Evolutionary conservation across 495 filamentous ascomycete genomes (phyloP).

Genomic region (Glonium stellatum): DNA sequence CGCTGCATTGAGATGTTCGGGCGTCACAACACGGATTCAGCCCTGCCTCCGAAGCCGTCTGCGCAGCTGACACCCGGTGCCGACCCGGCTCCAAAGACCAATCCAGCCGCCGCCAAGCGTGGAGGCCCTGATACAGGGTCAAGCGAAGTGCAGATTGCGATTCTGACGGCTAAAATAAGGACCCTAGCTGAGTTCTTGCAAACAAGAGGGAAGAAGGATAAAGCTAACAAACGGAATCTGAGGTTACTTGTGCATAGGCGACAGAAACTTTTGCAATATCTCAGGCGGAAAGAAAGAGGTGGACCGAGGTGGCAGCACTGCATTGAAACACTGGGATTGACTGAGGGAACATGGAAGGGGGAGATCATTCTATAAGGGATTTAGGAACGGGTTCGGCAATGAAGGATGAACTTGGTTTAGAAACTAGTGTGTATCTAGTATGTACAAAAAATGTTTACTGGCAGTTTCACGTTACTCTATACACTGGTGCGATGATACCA

Average conservation of each 20-base stretch:
- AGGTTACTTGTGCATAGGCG: constrained; percentile 77
- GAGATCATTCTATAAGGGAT: constrained; percentile 64
- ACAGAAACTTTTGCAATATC: constrained; percentile 78
- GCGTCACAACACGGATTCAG: constrained; percentile 76
- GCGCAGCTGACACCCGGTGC: constrained; percentile 1
- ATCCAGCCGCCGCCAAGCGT: constrained; percentile 51
- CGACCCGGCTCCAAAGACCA: constrained; percentile 18
- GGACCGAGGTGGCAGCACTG: constrained; percentile 81
- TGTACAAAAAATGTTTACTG: too few relatives aligned
- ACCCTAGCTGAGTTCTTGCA: constrained; percentile 59
- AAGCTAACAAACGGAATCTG: constrained; percentile 88
- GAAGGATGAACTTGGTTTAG: too few relatives aligned
- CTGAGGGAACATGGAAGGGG: constrained; percentile 76
- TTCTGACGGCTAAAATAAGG: constrained; percentile 89
- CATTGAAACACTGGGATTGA: constrained; percentile 73
- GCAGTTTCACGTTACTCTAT: too few relatives aligned
- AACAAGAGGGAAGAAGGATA: constrained; percentile 58
- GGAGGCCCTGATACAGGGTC: constrained; percentile 87
- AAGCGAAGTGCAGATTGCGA: constrained; percentile 94
- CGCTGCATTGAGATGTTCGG: constrained; percentile 84
- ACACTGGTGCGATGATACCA: too few relatives aligned
- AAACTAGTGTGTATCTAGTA: too few relatives aligned
- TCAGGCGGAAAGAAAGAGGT: constrained; percentile 83
- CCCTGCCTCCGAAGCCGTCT: constrained; percentile 50
- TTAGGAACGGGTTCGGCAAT: too few relatives aligned